Base-by-base conservation (phyloP, 768 basidiomycete genomes). In the Boletus pseudo-olivaceus region DNA sequence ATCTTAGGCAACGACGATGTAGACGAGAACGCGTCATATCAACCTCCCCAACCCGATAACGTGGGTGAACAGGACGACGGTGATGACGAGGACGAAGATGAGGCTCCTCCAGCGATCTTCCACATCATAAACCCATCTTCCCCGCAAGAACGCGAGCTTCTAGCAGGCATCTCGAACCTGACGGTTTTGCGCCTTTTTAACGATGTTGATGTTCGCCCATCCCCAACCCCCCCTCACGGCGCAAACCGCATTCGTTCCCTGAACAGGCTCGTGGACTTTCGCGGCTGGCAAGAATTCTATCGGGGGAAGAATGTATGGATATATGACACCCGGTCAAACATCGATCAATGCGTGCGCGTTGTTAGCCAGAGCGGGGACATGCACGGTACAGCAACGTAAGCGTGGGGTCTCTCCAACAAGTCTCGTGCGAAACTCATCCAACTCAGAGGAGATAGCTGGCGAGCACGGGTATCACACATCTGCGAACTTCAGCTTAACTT, bases 301-400 rank as follows among this genome's bases (percentile, higher is more conserved):
- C 63, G 66, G 4, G 89, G 90, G 11, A 79, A 81, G 60, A 79
- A 75, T 32, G 60, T 91, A 23, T 91, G 90, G 90, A 78, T 91
- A 48, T 92, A 90, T 63, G 89, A 91, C 62, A 61, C 74, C 7
- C 72, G 69, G 59, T 89, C 88, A 10, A 87, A 88, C 62, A 51
- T 48, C 14, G 88, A 91, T 67, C 79, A 80, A 56, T 87, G 82
- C 56, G 84, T 78, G 49, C 78, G 88, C 44, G 73, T 87, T n/a
- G 80, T 92, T 10, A 82, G 77, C 62, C 80, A 79, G 58, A 67
- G 75, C 14, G 78, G 81, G n/a, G 80, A 83, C 57, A 68, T 83
- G 57, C 90, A 90, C 61, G 87, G 88, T 29, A 87, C 87, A 30
- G 89, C 88, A 49, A 88, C 88, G 88, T 89, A 65, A 68, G 85